Conservation (phyloP, 768 basidiomycete genomes). For the Panus rudis region DNA sequence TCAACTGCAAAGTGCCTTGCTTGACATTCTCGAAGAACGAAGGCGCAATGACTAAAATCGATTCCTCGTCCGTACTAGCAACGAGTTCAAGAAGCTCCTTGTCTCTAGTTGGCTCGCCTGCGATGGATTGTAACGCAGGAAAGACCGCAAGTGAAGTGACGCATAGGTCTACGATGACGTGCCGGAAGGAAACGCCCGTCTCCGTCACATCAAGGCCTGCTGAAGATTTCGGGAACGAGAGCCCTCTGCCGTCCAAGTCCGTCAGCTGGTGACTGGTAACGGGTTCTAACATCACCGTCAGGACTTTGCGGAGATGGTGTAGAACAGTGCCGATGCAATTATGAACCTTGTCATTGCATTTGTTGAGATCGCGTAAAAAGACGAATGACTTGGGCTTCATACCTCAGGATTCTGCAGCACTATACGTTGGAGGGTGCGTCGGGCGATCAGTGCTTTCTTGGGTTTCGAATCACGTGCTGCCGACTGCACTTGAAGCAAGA, state of each 20-base stretch:
- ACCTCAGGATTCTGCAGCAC: slow-evolving; percentile 72
- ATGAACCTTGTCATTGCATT: too few relatives aligned
- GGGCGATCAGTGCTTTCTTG: slow-evolving; percentile 14
- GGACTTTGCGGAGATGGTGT: too few relatives aligned
- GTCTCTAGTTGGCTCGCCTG: slow-evolving; percentile 55
- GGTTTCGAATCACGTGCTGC: slow-evolving; percentile 6
- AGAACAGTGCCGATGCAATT: too few relatives aligned
- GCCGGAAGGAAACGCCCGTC: slow-evolving; percentile 6
- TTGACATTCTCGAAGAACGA: slow-evolving; percentile 49
- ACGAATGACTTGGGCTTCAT: too few relatives aligned
- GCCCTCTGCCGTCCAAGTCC: too few relatives aligned
- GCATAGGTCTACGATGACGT: slow-evolving; percentile 42
- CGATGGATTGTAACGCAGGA: slow-evolving; percentile 55
- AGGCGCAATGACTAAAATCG: slow-evolving; percentile 53
- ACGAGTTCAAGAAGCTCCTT: slow-evolving; percentile 51
- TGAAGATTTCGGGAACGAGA: not conserved
- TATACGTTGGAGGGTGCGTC: slow-evolving; percentile 42
- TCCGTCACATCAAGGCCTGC: not conserved
- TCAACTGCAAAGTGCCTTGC: slow-evolving; percentile 49
- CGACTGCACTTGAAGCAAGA: slow-evolving; percentile 28
- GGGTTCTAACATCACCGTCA: too few relatives aligned
- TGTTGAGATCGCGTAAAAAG: too few relatives aligned
- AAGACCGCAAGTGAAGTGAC: slow-evolving; percentile 53
- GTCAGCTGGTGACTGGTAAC: too few relatives aligned
- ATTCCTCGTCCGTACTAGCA: slow-evolving; percentile 39